Conservation (phyloP, 805 yeast genomes). For the Suhomyces kilbournensis region DNA sequence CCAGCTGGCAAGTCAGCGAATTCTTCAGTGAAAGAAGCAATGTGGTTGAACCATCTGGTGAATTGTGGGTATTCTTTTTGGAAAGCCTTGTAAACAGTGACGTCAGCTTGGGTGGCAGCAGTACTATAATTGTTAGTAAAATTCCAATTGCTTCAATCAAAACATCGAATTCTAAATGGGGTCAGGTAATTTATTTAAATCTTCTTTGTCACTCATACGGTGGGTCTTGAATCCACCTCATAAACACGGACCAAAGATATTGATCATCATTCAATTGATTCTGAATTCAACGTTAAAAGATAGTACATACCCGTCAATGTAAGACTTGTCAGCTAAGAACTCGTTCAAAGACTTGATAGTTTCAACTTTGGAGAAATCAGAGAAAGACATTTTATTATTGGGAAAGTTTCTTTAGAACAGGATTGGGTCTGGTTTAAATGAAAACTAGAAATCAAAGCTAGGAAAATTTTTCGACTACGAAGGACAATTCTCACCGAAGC, state of each 20-base stretch:
- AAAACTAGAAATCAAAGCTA: background rate
- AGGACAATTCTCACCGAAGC: background rate
- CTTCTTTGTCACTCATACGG: constrained; percentile 80
- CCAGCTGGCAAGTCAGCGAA: constrained; percentile 82
- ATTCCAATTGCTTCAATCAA: background rate
- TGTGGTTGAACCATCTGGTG: constrained; percentile 98
- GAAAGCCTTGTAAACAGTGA: constrained; percentile 89
- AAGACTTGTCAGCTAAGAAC: constrained; percentile 87
- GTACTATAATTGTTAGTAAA: constrained; percentile 51
- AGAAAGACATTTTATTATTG: constrained; percentile 57
- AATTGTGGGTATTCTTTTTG: constrained; percentile 88
- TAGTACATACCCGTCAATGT: constrained; percentile 87
- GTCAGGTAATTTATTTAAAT: constrained; percentile 25
- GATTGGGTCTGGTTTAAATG: constrained; percentile 4
- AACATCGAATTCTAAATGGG: background rate
- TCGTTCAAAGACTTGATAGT: constrained; percentile 65
- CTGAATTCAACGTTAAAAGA: background rate
- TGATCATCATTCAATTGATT: constrained; percentile 56
- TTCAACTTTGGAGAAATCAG: constrained; percentile 78
- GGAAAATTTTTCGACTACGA: constrained; percentile 4
- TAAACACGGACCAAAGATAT: constrained; percentile 91
- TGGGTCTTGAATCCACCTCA: constrained; percentile 96
- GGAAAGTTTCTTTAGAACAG: constrained; percentile 4
- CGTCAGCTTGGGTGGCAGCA: constrained; percentile 94
- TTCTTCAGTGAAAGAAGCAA: constrained; percentile 87